A percentile compares a stretch with the other conserved stretches of the same genome.
Evolutionary conservation across 495 filamentous ascomycete species (phyloP).

Genomic region (Hypoxylon intermedium): DNA sequence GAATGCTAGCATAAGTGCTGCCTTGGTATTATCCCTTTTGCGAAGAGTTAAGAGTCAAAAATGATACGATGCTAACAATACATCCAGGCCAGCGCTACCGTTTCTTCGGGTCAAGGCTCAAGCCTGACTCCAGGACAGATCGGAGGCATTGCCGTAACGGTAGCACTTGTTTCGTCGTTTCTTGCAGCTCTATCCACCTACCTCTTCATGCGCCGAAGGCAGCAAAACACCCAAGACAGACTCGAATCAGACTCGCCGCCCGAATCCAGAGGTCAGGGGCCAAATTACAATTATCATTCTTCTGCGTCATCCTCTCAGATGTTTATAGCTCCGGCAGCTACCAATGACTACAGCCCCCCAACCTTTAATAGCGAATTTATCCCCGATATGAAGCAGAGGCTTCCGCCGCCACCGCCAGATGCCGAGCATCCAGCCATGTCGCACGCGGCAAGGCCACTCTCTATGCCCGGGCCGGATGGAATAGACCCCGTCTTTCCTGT

Average conservation of each 20-base stretch:
- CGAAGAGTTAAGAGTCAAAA: background rate
- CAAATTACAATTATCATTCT: background rate
- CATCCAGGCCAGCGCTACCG: slow-evolving; percentile 8
- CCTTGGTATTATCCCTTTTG: slow-evolving; percentile 8
- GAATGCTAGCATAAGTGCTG: slow-evolving; percentile 21
- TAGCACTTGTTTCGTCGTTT: slow-evolving; percentile 25
- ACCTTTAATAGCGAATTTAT: background rate
- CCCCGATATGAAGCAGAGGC: background rate
- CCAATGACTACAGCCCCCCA: background rate
- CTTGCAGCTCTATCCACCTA: slow-evolving; percentile 29
- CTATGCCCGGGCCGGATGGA: slow-evolving; percentile 16
- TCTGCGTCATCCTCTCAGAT: slow-evolving; percentile 2
- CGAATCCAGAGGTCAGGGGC: background rate
- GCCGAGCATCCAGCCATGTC: slow-evolving; percentile 22
- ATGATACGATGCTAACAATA: slow-evolving; percentile 2
- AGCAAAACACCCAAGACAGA: slow-evolving; percentile 1
- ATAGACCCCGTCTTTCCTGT: slow-evolving; percentile 20
- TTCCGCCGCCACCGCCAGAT: slow-evolving; percentile 7
- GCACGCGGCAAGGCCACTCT: slow-evolving; percentile 10
- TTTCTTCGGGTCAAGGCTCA: slow-evolving; percentile 10
- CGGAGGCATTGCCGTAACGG: slow-evolving; percentile 33
- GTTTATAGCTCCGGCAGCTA: background rate
- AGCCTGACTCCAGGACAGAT: slow-evolving; percentile 28
- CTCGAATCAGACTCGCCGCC: slow-evolving; percentile 2
- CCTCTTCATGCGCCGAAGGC: slow-evolving; percentile 25